phyloP scores from a whole-genome alignment of 2,329 filamentous ascomycete species.

The Alternaria angustiovoidea region DNA sequence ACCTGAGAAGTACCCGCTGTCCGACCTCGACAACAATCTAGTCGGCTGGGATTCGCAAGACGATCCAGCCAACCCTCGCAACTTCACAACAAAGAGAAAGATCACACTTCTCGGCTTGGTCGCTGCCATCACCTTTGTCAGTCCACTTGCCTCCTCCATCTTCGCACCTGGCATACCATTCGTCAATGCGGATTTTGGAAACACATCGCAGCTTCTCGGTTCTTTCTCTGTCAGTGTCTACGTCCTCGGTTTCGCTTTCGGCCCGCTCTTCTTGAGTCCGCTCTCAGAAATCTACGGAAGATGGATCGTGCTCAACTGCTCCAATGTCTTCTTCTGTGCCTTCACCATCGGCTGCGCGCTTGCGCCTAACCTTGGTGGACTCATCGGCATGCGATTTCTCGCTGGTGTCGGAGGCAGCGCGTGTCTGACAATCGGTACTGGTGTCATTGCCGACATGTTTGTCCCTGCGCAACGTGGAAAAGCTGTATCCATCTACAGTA shows the following conservation, averaged over 20 bases:
- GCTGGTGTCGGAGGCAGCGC: slow-evolving; percentile 38
- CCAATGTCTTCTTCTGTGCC: slow-evolving; percentile 60
- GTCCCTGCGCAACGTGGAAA: slow-evolving; percentile 43
- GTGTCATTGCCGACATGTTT: slow-evolving; percentile 48
- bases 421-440: slow-evolving; percentile 47
- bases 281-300: slow-evolving; percentile 49
- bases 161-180: slow-evolving; percentile 46
- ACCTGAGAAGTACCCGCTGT: slow-evolving; percentile 41
- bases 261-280: slow-evolving; percentile 45
- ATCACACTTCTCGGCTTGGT: slow-evolving; percentile 40
- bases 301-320: slow-evolving; percentile 39
- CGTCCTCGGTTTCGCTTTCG: slow-evolving; percentile 46
- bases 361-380: slow-evolving; percentile 42
- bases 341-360: slow-evolving; percentile 58
- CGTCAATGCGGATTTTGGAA: slow-evolving; percentile 43
- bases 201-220: slow-evolving; percentile 41
- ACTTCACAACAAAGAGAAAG: slow-evolving; percentile 39
- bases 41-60: slow-evolving; percentile 49
- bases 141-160: slow-evolving; percentile 48
- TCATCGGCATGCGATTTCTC: slow-evolving; percentile 39
- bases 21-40: slow-evolving; percentile 44
- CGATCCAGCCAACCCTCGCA: slow-evolving; percentile 45
- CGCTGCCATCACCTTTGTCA: slow-evolving; percentile 45
- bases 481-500: slow-evolving; percentile 41
- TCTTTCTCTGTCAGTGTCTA: slow-evolving; percentile 48